Conservation (phyloP, 2,329 filamentous ascomycete species). For the Bimuria novae-zelandiae region DNA sequence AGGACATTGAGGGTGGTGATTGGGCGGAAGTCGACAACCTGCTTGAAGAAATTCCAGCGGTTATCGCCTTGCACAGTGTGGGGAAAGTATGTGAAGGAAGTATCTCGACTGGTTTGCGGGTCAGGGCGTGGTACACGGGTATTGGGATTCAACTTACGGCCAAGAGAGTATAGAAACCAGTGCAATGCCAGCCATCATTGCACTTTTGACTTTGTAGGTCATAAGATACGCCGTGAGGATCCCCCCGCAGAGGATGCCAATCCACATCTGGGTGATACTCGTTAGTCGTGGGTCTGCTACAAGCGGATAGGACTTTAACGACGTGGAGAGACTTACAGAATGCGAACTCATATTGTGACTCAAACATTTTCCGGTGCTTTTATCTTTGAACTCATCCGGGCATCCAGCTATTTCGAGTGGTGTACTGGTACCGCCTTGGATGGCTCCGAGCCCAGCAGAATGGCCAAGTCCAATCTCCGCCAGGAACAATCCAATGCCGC, state of each 20-base stretch:
- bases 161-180: constrained; percentile 87
- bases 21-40: constrained; percentile 79
- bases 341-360: constrained; percentile 79
- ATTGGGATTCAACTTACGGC: constrained; percentile 56
- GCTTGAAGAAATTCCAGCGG: constrained; percentile 81
- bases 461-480: constrained; percentile 77
- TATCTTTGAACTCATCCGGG: constrained; percentile 55
- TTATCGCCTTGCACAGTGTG: constrained; percentile 68
- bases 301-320: constrained; percentile 5
- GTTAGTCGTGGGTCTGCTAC: constrained; percentile 12
- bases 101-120: constrained; percentile 56
- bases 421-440: constrained; percentile 66
- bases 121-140: constrained; percentile 20
- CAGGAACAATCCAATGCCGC: constrained; percentile 83
- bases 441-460: constrained; percentile 77
- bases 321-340: constrained; percentile 47
- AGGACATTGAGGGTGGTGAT: constrained; percentile 74
- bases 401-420: constrained; percentile 80
- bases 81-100: constrained; percentile 79
- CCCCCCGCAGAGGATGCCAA: constrained; percentile 84
- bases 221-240: constrained; percentile 79
- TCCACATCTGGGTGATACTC: constrained; percentile 65
- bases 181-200: constrained; percentile 80
- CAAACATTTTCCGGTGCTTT: constrained; percentile 64
- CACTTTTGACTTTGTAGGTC: constrained; percentile 84